Evolutionary conservation across 163 green algal species (phyloP).

Genomic region (Chloromonas sp.): DNA sequence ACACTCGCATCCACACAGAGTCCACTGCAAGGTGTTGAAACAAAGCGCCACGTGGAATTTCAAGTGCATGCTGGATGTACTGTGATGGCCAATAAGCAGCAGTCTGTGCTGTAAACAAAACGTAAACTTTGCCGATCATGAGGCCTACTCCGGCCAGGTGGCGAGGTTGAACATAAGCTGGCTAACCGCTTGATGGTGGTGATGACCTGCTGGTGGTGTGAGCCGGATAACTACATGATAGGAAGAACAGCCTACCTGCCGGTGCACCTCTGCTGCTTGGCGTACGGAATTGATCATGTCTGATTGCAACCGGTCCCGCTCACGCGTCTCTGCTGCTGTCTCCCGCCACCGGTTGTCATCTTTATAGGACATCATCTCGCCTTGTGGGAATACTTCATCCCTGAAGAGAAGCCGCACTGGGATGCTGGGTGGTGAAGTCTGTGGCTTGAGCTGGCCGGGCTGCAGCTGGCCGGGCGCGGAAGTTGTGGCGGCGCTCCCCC

Average conservation of each 20-base stretch:
- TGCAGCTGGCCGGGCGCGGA: conserved; percentile 1
- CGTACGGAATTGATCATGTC: conserved; percentile 85
- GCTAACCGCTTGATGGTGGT: too few species aligned
- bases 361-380: conserved; percentile 7
- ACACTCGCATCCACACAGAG: too few species aligned
- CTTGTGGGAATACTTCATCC: conserved; percentile 22
- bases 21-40: too few species aligned
- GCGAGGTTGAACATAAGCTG: too few species aligned
- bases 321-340: conserved; percentile 87
- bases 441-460: conserved; percentile 20
- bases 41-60: too few species aligned
- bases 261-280: conserved; percentile 92
- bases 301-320: conserved; percentile 76
- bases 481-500: not conserved
- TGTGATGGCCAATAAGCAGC: too few species aligned
- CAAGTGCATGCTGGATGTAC: too few species aligned
- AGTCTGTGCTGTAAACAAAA: too few species aligned
- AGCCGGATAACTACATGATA: too few species aligned
- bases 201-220: too few species aligned
- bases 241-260: conserved; percentile 54
- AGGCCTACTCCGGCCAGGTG: too few species aligned
- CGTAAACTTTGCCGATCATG: too few species aligned
- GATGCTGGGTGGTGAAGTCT: conserved; percentile 87
- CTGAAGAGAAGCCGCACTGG: conserved; percentile 85
- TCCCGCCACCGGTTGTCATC: conserved; percentile 84